A percentile compares a stretch with the other conserved stretches of the same genome.
Evolutionary conservation across 306 rosid species (phyloP).

Genomic region (Cucumis melo): DNA sequence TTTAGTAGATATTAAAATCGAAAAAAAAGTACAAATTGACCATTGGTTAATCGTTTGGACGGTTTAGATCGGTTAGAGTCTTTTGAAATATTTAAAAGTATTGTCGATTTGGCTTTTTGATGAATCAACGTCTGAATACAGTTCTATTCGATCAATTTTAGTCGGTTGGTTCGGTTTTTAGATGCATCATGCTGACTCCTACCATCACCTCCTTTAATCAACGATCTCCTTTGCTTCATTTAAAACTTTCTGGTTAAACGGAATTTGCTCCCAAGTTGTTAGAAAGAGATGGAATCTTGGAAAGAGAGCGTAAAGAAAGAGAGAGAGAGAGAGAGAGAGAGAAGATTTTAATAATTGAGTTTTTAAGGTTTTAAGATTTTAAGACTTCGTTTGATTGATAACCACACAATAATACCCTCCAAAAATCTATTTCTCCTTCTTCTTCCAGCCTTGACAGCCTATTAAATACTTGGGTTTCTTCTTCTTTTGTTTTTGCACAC

Average conservation of each 20-base stretch:
- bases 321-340: background rate
- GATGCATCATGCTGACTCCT: too few relatives aligned
- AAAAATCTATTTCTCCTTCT: background rate
- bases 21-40: too few relatives aligned
- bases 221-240: too few relatives aligned
- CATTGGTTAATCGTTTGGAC: too few relatives aligned
- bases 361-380: background rate
- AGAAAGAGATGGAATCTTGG: background rate
- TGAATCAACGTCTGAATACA: too few relatives aligned
- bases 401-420: constrained; percentile 28
- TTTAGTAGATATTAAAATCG: too few relatives aligned
- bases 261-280: constrained; percentile 26
- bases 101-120: too few relatives aligned
- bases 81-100: too few relatives aligned
- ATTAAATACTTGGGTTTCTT: constrained; percentile 15
- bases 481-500: constrained; percentile 15
- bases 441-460: constrained; percentile 20
- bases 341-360: background rate
- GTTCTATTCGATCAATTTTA: too few relatives aligned
- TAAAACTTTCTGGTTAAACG: constrained; percentile 19
- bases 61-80: too few relatives aligned
- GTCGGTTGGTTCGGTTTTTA: too few relatives aligned
- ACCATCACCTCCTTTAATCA: too few relatives aligned
- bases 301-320: background rate
- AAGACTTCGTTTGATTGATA: constrained; percentile 14